Base-by-base conservation (phyloP, 164 flowering plant genomes). In the Nelumbo lutea region DNA sequence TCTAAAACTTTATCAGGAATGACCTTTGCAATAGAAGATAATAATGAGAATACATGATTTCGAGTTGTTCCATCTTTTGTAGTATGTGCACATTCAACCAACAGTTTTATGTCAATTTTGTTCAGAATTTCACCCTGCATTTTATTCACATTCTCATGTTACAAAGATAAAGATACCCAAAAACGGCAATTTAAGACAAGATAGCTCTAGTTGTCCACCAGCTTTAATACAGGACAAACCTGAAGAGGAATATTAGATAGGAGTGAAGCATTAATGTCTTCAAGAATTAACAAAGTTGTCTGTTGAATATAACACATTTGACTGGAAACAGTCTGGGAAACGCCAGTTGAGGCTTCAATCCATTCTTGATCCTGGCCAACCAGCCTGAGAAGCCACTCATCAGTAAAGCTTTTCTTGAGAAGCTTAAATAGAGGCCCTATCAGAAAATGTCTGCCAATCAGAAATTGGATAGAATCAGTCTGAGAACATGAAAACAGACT, bases 391-490 rank as follows among this genome's bases (percentile, higher is more conserved):
- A 80, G 65, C 90, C 85, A 82, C n/a, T 83, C 79, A 55, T 79
- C 66, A 1, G 74, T 73, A 62, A 87, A 83, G 10, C 76, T 41
- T 69, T 78, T 67, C 5, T 66, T 57, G 47, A 95, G 88, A 72
- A 89, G 94, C 78, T 79, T 73, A 79, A 87, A 86, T 51, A 95
- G 80, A 9, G 91, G 86, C 65, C 82, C 84, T 14, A 89, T n/a
- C 61, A 95, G 83, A 65, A 72, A 79, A 64, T 75, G 75, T 83
- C 98, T 90, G 61, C 55, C 69, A 62, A 65, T 40, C 68, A 14
- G 43, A 27, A 69, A 58, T 15, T 41, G 4, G 50, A 47, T 11
- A 8, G 1, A 63, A 59, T 68, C 56, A 66, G 52, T 38, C n/a
- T 51, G 39, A 58, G 27, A 64, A 46, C 42, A 14, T 46, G 4